These are phyloP conservation scores for Endocladia muricata DNA, from an alignment of 31 red algal genomes.

Conservation along the genomic window DNA sequence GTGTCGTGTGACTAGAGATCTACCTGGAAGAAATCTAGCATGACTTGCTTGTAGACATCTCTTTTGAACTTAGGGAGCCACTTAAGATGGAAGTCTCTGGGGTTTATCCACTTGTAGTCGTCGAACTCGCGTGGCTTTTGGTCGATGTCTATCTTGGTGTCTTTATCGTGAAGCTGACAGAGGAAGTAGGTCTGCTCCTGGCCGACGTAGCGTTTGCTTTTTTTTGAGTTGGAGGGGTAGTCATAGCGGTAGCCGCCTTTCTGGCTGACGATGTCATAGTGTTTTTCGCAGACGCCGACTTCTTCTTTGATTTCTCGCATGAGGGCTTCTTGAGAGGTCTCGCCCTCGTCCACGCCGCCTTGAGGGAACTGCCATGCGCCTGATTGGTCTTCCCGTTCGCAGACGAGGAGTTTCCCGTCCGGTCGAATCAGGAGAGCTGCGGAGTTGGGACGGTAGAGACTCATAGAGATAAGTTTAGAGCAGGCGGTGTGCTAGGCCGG, in stretches of 20 bases:
- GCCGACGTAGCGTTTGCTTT: neutral
- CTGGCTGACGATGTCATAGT: neutral
- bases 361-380: neutral
- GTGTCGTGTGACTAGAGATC: no score
- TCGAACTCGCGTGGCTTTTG: neutral
- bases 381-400: neutral
- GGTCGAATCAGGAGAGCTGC: neutral
- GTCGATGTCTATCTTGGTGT: neutral
- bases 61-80: neutral
- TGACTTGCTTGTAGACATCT: neutral
- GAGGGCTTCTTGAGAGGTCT: neutral
- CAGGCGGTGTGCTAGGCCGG: no score
- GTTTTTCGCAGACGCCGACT: neutral
- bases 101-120: neutral
- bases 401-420: neutral
- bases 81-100: neutral
- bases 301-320: neutral
- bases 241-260: neutral
- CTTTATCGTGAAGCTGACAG: neutral
- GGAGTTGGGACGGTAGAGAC: neutral
- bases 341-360: neutral
- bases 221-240: neutral
- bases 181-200: slow-evolving; percentile 1
- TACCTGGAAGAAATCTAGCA: neutral
- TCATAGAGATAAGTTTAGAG: no score